phyloP scores from a whole-genome alignment of 208 protist genomes.

The Novymonas esmeraldas region DNA sequence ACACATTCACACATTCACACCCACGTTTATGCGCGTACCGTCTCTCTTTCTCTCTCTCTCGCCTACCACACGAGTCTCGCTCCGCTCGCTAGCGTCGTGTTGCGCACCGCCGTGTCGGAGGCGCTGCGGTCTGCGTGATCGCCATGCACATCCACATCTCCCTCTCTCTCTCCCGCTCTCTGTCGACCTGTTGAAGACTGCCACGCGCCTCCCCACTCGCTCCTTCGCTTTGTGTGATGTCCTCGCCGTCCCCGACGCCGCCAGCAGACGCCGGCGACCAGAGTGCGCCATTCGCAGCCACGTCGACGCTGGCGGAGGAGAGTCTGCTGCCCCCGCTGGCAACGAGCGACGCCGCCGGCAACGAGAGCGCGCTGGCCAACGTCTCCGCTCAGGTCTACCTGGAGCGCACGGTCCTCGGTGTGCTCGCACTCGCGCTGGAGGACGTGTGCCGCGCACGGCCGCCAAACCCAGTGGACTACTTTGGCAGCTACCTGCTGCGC shows the following conservation, averaged over 20 bases:
- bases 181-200: no score
- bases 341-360: not conserved
- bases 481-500: conserved; percentile 89
- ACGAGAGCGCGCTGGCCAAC: conserved; percentile 3
- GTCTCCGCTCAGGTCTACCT: conserved; percentile 79
- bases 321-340: not conserved
- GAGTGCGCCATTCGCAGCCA: not conserved
- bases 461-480: conserved; percentile 91
- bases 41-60: no score
- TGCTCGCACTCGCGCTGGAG: conserved; percentile 86
- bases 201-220: not conserved
- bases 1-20: no score
- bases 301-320: not conserved
- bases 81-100: no score
- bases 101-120: no score
- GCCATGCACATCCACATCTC: no score
- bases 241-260: not conserved
- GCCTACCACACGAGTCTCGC: no score
- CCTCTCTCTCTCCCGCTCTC: no score
- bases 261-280: not conserved
- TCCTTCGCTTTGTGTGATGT: no score
- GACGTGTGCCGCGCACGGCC: conserved; percentile 89
- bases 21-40: no score
- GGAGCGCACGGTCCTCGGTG: conserved; percentile 84
- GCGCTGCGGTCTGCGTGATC: no score